phyloP scores from a whole-genome alignment of 164 flowering plant species.

The Akebia trifoliata region DNA sequence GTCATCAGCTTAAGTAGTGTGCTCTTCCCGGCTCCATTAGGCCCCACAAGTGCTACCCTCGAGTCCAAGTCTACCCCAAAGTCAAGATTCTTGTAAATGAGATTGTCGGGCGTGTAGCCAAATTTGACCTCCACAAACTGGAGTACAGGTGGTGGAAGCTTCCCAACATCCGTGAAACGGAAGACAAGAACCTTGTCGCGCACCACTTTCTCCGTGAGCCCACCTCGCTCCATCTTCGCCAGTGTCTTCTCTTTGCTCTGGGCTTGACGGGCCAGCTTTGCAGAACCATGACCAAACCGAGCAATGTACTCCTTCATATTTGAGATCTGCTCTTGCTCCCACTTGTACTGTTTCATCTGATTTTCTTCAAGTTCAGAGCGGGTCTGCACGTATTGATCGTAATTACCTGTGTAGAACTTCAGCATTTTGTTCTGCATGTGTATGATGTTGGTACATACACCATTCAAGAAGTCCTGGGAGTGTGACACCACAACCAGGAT shows the following conservation, averaged over 20 bases:
- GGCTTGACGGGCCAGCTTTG: slow-evolving; percentile 94
- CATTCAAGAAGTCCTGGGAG: slow-evolving; percentile 94
- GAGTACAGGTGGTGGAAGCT: slow-evolving; percentile 96
- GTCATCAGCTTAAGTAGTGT: slow-evolving; percentile 96
- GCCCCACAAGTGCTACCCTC: slow-evolving; percentile 88
- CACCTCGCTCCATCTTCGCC: slow-evolving; percentile 97
- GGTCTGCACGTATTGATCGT: slow-evolving; percentile 88
- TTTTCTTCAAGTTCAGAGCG: slow-evolving; percentile 95
- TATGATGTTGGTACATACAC: slow-evolving; percentile 93
- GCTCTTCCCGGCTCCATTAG: slow-evolving; percentile 98
- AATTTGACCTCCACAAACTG: slow-evolving; percentile 91
- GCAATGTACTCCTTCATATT: slow-evolving; percentile 96
- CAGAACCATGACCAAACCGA: slow-evolving; percentile 96
- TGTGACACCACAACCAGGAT: slow-evolving; percentile 93
- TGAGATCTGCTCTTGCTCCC: slow-evolving; percentile 98
- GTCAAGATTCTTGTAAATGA: slow-evolving; percentile 83
- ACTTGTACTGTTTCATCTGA: slow-evolving; percentile 95
- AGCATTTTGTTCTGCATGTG: slow-evolving; percentile 89
- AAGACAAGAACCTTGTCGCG: slow-evolving; percentile 72
- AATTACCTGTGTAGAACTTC: slow-evolving; percentile 84
- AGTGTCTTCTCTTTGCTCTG: slow-evolving; percentile 96
- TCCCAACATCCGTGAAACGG: slow-evolving; percentile 89
- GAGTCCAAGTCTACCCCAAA: slow-evolving; percentile 97
- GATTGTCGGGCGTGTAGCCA: slow-evolving; percentile 87
- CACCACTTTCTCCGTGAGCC: slow-evolving; percentile 81